These are phyloP conservation scores for Fistulinella prunicolor DNA, from an alignment of 768 basidiomycete genomes.

Conservation along the genomic window DNA sequence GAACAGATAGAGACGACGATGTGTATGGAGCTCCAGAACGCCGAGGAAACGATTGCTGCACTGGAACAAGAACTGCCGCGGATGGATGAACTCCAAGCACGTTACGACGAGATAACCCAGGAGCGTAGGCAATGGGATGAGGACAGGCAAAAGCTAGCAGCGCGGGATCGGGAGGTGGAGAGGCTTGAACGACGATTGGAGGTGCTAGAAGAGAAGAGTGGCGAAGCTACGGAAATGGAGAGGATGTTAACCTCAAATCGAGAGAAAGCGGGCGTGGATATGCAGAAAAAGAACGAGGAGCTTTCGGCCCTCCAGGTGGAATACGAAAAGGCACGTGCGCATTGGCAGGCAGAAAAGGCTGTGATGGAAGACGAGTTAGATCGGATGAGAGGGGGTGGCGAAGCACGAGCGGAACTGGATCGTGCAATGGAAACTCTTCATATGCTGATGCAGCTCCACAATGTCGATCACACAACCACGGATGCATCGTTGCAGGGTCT, in stretches of 20 bases:
- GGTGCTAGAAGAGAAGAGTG: constrained; percentile 41
- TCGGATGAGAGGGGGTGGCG: constrained; percentile 35
- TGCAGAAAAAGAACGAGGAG: constrained; percentile 42
- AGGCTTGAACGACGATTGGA: constrained; percentile 42
- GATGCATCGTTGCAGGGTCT: constrained; percentile 51
- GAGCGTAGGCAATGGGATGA: constrained; percentile 52
- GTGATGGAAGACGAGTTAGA: constrained; percentile 53
- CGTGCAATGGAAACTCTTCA: constrained; percentile 47
- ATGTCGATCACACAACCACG: constrained; percentile 48
- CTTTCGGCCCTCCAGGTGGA: constrained; percentile 36
- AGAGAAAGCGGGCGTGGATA: constrained; percentile 34
- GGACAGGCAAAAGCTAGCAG: constrained; percentile 41
- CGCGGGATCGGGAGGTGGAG: constrained; percentile 36
- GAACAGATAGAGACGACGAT: constrained; percentile 63
- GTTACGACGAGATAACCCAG: constrained; percentile 45
- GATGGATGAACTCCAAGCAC: constrained; percentile 46
- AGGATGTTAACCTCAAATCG: constrained; percentile 35
- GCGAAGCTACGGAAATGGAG: constrained; percentile 42
- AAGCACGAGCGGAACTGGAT: constrained; percentile 49
- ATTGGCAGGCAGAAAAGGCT: constrained; percentile 51
- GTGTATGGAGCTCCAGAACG: constrained; percentile 61
- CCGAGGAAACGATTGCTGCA: constrained; percentile 60
- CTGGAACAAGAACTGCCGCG: constrained; percentile 54
- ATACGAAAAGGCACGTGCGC: constrained; percentile 44
- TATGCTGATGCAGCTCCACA: constrained; percentile 52